These are phyloP conservation scores for Botrytis cinerea DNA, from an alignment of 2,329 filamentous ascomycete species.

Conservation along the genomic window DNA sequence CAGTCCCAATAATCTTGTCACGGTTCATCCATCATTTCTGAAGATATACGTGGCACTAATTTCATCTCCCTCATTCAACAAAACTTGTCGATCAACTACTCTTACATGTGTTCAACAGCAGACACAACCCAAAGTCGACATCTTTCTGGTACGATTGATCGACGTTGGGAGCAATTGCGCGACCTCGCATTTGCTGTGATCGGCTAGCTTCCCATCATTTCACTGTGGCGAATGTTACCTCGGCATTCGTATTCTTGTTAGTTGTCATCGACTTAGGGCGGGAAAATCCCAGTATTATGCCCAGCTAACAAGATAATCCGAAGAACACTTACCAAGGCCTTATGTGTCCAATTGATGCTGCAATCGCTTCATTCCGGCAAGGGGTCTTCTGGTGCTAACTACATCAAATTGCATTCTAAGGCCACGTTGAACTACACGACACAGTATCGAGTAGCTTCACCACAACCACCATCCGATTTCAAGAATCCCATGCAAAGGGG, in stretches of 20 bases:
- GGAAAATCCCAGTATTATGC: neutral
- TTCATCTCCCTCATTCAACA: neutral
- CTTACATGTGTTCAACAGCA: neutral
- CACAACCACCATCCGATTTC: neutral
- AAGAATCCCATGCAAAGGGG: neutral
- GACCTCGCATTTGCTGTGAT: neutral
- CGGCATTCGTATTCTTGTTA: neutral
- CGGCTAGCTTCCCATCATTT: slow-evolving; percentile 9
- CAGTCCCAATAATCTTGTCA: neutral
- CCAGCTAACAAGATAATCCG: neutral
- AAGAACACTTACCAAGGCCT: neutral
- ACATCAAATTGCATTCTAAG: neutral
- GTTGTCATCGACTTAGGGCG: neutral
- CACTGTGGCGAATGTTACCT: slow-evolving; percentile 15
- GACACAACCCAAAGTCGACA: neutral
- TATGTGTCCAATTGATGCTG: neutral
- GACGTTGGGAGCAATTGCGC: slow-evolving; percentile 1
- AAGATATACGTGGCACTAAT: neutral
- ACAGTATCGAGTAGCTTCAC: neutral
- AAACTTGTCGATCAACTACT: neutral
- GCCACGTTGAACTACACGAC: neutral
- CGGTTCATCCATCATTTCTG: neutral
- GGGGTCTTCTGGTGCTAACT: neutral
- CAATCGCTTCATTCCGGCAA: neutral
- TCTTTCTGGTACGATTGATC: neutral